phyloP scores from a whole-genome alignment of 495 filamentous ascomycete species.

The Choiromyces venosus region DNA sequence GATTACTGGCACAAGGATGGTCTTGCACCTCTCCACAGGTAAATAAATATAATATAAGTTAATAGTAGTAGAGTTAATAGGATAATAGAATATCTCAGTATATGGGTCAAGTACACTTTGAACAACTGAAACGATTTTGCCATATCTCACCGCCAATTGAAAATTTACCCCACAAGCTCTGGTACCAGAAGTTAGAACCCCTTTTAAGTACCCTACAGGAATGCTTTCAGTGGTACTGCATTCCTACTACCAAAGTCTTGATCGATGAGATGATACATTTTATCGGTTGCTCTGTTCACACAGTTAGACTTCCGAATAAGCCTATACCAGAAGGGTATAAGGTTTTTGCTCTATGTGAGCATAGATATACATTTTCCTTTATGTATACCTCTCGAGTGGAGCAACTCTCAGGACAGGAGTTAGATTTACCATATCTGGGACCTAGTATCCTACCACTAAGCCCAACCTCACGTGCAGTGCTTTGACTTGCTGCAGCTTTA shows the following conservation, averaged over 20 bases:
- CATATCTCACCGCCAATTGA: not conserved
- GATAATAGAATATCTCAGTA: not conserved
- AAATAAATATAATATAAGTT: not conserved
- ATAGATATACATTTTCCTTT: not conserved
- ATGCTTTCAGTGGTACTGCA: not conserved
- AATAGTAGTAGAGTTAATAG: not conserved
- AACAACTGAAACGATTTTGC: not conserved
- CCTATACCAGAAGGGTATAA: conserved; percentile 20
- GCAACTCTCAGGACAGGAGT: not conserved
- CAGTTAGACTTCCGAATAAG: conserved; percentile 12
- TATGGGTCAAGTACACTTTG: not conserved
- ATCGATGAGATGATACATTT: conserved; percentile 20
- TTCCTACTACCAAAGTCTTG: conserved; percentile 3
- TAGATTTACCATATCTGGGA: not conserved
- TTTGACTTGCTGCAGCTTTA: not conserved
- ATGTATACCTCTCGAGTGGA: not conserved
- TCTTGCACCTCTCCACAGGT: not conserved
- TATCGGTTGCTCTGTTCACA: conserved; percentile 7
- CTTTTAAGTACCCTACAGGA: not conserved
- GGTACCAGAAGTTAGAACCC: not conserved
- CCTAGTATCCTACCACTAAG: not conserved
- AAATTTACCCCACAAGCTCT: not conserved
- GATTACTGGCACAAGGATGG: not conserved
- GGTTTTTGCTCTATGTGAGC: conserved; percentile 4
- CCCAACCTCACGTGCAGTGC: not conserved